Conservation (phyloP, 1,284 basidiomycete species). For the Earliella scabrosa region DNA sequence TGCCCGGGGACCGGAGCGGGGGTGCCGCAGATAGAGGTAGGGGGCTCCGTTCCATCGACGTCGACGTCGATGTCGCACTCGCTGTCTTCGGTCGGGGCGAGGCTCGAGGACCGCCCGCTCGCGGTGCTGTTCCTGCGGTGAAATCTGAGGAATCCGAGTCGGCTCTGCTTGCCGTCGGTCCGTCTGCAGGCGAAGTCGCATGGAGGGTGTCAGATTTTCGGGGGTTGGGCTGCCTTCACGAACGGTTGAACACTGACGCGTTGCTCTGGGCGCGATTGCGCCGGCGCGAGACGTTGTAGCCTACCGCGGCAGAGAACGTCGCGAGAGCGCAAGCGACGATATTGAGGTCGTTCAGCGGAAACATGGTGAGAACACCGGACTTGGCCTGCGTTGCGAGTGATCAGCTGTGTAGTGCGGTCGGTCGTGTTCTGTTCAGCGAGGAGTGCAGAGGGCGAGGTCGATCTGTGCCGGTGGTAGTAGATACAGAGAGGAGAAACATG, state of each 20-base stretch:
- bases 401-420: too few relatives aligned
- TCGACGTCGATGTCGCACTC: too few relatives aligned
- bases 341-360: slow-evolving; percentile 36
- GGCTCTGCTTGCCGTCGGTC: slow-evolving; percentile 5
- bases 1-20: not conserved
- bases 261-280: slow-evolving; percentile 16
- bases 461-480: slow-evolving; percentile 13
- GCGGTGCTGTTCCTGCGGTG: slow-evolving; percentile 23
- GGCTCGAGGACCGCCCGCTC: slow-evolving; percentile 18
- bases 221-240: too few relatives aligned
- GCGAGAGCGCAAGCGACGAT: slow-evolving; percentile 34
- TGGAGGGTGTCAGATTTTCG: too few relatives aligned
- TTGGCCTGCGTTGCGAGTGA: too few relatives aligned
- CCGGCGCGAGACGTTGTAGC: slow-evolving; percentile 30
- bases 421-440: not conserved
- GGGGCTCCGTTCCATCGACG: slow-evolving; percentile 15
- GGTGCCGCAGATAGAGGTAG: slow-evolving; percentile 22
- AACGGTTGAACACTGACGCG: slow-evolving; percentile 23
- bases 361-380: slow-evolving; percentile 23
- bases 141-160: slow-evolving; percentile 15
- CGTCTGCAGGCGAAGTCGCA: too few relatives aligned
- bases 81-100: slow-evolving; percentile 3
- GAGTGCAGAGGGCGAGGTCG: not conserved
- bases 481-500: slow-evolving; percentile 12
- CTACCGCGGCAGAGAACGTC: slow-evolving; percentile 35